Evolutionary conservation across 2,329 filamentous ascomycete genomes (phyloP).

Genomic region (Cladophialophora chaetospira): DNA sequence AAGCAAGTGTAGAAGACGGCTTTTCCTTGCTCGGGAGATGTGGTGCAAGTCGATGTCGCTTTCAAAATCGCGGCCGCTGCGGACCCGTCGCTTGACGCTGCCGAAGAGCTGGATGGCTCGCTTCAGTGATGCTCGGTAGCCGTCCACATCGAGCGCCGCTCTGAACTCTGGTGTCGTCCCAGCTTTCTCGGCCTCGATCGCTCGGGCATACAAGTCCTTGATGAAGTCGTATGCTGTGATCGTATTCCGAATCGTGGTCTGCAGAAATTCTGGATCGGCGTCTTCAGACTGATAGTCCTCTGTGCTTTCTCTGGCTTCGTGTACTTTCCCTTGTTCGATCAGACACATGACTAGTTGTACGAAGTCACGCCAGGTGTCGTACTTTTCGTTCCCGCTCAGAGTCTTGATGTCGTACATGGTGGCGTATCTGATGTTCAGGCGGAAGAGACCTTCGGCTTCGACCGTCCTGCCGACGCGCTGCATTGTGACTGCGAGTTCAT

Average conservation of each 20-base stretch:
- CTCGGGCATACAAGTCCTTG: conserved; percentile 1
- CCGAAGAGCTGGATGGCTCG: conserved; percentile 14
- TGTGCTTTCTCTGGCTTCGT: conserved; percentile 8
- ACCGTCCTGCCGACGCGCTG: conserved; percentile 11
- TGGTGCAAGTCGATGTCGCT: conserved; percentile 18
- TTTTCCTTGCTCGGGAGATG: conserved; percentile 8
- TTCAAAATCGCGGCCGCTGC: conserved; percentile 6
- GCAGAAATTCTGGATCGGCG: not conserved
- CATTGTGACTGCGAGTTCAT: conserved; percentile 6
- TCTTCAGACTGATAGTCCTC: conserved; percentile 13
- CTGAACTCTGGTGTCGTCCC: conserved; percentile 3
- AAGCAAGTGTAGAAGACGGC: conserved; percentile 17
- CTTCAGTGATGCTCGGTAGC: not conserved
- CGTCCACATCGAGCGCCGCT: conserved; percentile 1
- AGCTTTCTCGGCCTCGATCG: conserved; percentile 6
- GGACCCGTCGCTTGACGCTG: conserved; percentile 6
- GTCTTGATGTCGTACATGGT: conserved; percentile 5
- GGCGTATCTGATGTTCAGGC: conserved; percentile 5
- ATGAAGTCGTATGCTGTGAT: not conserved
- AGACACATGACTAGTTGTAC: conserved; percentile 13
- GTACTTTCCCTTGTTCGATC: conserved; percentile 11
- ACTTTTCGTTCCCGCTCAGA: not conserved
- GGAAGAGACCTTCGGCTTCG: conserved; percentile 18
- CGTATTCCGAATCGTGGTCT: not conserved
- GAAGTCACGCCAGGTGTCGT: not conserved